Evolutionary conservation across 371 early-diverging fungal genomes (phyloP), one percentile per base, ranked within the genome.

Genomic region (Parasitella parasitica): DNA sequence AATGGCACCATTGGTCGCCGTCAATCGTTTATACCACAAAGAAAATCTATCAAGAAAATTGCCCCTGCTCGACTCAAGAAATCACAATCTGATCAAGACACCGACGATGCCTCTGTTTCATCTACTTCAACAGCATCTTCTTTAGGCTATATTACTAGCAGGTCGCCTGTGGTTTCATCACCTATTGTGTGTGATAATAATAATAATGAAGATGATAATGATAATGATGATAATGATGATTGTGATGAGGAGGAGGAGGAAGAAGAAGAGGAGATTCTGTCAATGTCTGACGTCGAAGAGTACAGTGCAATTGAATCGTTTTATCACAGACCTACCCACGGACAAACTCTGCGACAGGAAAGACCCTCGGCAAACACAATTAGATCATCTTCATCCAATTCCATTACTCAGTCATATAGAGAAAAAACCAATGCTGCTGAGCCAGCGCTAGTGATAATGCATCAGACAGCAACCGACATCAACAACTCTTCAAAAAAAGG

Each of bases 41-140:
- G 43, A 59, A 57, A 48, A 37, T 69, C 72, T 5, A 79, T 79
- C 18, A 72, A 70, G 38, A 80, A 71, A 32, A 75, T 80, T 27
- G 77, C 69, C n/a, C 77, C 80, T 13, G 72, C 77, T 11, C 68
- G 76, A 35, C 63, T 80, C 15, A 80, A 80, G 50, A 64, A 66
- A 30, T 75, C 78, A 6, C 76, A 72, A 35, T 76, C 77, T 1
- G 77, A 76, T 24, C 62, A 52, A 20, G 71, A 70, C 22, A 59
- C 66, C n/a, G 73, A 75, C 28, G 70, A 70, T 32, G 72, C 75
- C 24, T 72, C 73, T 4, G 41, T 66, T 4, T 72, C 70, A 22
- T 72, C 63, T 28, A 51, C 48, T 11, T 50, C 64, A 53, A 53
- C 57, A 15, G 50, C 62, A 37, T 57, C 54, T 9, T 63, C 63